Base-by-base conservation (phyloP, 306 rosid species). In the Alnus rubra region DNA sequence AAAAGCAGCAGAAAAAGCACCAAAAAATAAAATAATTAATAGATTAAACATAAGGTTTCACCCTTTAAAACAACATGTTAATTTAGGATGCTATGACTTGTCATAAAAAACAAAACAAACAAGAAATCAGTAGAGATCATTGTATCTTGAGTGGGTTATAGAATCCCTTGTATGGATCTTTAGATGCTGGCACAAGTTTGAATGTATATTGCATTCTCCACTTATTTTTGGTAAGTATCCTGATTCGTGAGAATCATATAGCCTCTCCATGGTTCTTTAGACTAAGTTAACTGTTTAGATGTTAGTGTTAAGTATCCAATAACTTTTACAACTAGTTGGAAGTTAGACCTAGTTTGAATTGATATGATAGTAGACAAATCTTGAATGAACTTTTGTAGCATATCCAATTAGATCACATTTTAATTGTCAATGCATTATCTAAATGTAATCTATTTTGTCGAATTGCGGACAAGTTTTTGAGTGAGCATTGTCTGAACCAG, bases 401-500 rank as follows among this genome's bases (percentile, higher is more conserved):
- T 35, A 31, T n/a, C 5, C 31, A 68, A 9, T 18, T 18, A 9
- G 72, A 51, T 14, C 64, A 15, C 28, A 13, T 35, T 4, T 55
- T 49, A 62, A 54, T 47, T 50, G 55, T n/a, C n/a, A n/a, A n/a
- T n/a, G n/a, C n/a, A n/a, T n/a, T n/a, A n/a, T n/a, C n/a, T n/a
- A n/a, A n/a, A n/a, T n/a, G n/a, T n/a, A n/a, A n/a, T n/a, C n/a
- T n/a, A n/a, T n/a, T n/a, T n/a, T n/a, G n/a, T 11, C 11, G 75
- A 49, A 2, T 48, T 67, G 31, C 1, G 28, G 70, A 64, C 19
- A 33, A 33, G 15, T 63, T 14, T 63, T 39, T 67, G 49, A 39
- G 5, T 35, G 67, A 71, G 74, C 77, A 76, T 82, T 88, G 69
- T 83, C 59, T 86, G 75, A 78, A 79, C 78, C 91, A 95, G 98